Conservation (phyloP, 2,329 filamentous ascomycete genomes). For the Xylariaceae sp. region DNA sequence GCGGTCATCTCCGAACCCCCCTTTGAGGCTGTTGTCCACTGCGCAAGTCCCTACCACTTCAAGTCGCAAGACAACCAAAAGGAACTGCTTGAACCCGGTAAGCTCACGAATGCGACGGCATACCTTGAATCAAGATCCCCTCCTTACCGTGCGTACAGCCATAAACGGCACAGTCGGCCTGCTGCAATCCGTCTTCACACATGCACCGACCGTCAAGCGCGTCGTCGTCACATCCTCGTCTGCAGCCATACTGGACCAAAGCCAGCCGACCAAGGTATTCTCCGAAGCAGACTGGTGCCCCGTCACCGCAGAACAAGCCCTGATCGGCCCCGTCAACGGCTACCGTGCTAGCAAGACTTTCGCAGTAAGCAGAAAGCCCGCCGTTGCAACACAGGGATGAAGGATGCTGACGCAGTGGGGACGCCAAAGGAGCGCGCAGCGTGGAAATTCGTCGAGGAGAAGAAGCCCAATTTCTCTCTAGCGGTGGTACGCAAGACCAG, state of each 20-base stretch:
- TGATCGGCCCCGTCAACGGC: slow-evolving; percentile 23
- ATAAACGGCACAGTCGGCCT: slow-evolving; percentile 60
- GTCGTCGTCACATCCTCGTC: slow-evolving; percentile 60
- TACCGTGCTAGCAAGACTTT: slow-evolving; percentile 44
- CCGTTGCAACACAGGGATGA: background rate
- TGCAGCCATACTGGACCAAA: slow-evolving; percentile 41
- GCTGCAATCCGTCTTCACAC: slow-evolving; percentile 60
- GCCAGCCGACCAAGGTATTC: slow-evolving; percentile 38
- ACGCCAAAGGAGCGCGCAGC: slow-evolving; percentile 35
- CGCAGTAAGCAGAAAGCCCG: slow-evolving; percentile 41
- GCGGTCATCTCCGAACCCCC: slow-evolving; percentile 44
- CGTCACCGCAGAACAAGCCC: slow-evolving; percentile 39
- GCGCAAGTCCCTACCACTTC: slow-evolving; percentile 53
- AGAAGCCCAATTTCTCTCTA: slow-evolving; percentile 42
- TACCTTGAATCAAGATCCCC: background rate
- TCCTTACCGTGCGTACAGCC: slow-evolving; percentile 44
- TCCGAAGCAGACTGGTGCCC: slow-evolving; percentile 48
- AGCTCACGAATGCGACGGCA: background rate
- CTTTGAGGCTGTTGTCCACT: slow-evolving; percentile 52
- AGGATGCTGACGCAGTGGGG: background rate
- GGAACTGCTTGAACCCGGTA: slow-evolving; percentile 37
- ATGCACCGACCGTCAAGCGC: slow-evolving; percentile 57
- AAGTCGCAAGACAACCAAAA: slow-evolving; percentile 43
- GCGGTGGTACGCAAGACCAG: slow-evolving; percentile 36
- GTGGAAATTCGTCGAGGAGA: slow-evolving; percentile 44